Evolutionary conservation across 805 yeast genomes (phyloP), one percentile per base, ranked within the genome.

Genomic region (Monosporozyma yasuniensis): DNA sequence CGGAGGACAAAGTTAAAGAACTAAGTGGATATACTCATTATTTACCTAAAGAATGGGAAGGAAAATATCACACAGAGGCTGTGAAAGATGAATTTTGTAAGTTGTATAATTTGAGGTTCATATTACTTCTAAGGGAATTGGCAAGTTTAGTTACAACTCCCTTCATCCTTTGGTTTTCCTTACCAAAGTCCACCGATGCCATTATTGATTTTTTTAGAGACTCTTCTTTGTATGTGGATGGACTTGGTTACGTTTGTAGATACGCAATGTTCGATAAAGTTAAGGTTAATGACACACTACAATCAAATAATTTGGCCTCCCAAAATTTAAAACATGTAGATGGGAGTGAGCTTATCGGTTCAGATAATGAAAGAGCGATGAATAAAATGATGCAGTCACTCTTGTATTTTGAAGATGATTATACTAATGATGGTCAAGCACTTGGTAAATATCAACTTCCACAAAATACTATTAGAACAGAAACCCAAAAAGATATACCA

Each of bases 351-450:
- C 14, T 21, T 4, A 52, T 44, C 34, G 47, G 54, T 48, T 50
- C 42, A 21, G 47, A 49, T 39, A 55, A 57, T 23, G 54, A 52
- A 9, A 49, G 53, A 25, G 73, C 78, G 0, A 79, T 79, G 50
- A 93, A 89, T 59, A 90, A 91, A 63, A 90, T 91, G 96, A 79
- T 87, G 68, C 87, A 87, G 58, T 87, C 96, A 0, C 90, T 88
- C 64, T 72, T 90, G 69, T 83, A 88, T 64, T 90, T 90, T 63
- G 69, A 89, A 58, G 96, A 89, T 60, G 87, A 89, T 57, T 89
- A 89, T 66, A 90, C 82, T 4, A 72, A 72, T 49, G 67, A 61
- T 39, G 68, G 64, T 27, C 67, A 74, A 27, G 69, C 65, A 0
- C 58, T 63, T 4, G 69, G 70, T 4, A 66, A 66, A 46, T 55